Percentiles rank a stretch among this genome's conserved stretches.
phyloP scores from a whole-genome alignment of 495 filamentous ascomycete species.

The Aspergillus coremiiformis region DNA sequence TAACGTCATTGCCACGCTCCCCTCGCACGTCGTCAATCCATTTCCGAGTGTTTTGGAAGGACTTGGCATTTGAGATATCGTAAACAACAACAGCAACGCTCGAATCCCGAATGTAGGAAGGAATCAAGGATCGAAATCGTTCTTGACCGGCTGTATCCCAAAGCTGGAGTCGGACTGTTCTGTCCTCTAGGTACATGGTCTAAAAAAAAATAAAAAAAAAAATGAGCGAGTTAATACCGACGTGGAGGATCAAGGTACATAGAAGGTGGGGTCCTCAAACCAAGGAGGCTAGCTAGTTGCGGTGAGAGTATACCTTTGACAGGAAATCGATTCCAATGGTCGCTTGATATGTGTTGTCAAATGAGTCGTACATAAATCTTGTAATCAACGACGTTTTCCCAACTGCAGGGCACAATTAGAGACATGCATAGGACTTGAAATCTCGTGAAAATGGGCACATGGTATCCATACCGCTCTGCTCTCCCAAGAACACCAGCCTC shows the following conservation, averaged over 20 bases:
- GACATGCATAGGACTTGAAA: neutral
- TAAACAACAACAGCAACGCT: conserved; percentile 97
- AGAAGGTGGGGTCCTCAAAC: neutral
- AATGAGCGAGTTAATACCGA: conserved; percentile 6
- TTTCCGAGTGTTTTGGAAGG: conserved; percentile 95
- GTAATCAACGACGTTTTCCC: conserved; percentile 98
- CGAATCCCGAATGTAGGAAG: conserved; percentile 95
- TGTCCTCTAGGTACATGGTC: conserved; percentile 99
- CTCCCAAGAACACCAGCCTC: conserved; percentile 92
- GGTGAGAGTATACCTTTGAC: conserved; percentile 65
- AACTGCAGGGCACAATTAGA: conserved; percentile 44
- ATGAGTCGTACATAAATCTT: conserved; percentile 99
- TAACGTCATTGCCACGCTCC: conserved; percentile 94
- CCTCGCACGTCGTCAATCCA: conserved; percentile 98
- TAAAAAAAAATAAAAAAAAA: too few relatives aligned
- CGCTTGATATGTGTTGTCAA: conserved; percentile 99
- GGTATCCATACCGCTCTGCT: conserved; percentile 79
- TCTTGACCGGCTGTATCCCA: conserved; percentile 99
- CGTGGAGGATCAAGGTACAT: neutral
- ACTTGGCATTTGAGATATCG: conserved; percentile 94
- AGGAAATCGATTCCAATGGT: conserved; percentile 99
- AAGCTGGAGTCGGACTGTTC: conserved; percentile 92
- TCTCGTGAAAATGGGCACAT: neutral
- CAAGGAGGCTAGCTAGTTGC: neutral
- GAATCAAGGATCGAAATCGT: conserved; percentile 91